These are phyloP conservation scores for Theobroma grandiflorum DNA, from an alignment of 441 rosid species.

Conservation along the genomic window DNA sequence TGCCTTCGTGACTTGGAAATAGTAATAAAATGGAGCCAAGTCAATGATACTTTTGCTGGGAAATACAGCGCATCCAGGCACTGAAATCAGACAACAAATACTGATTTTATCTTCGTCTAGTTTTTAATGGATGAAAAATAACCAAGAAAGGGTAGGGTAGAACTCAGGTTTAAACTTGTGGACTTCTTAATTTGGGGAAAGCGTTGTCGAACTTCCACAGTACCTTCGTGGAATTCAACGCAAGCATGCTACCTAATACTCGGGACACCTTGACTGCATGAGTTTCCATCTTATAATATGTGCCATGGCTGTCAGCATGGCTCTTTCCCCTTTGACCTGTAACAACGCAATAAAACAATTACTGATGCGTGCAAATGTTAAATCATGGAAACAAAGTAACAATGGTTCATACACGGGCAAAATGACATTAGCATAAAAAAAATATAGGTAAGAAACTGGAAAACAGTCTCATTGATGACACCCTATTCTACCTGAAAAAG, in stretches of 20 bases:
- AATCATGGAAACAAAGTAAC: background rate
- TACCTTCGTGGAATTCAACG: background rate
- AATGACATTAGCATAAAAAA: background rate
- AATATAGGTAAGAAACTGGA: background rate
- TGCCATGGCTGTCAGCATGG: background rate
- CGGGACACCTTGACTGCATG: background rate
- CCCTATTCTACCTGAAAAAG: background rate
- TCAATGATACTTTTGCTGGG: background rate
- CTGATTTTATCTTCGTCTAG: background rate
- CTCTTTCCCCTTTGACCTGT: constrained; percentile 21
- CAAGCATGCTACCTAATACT: constrained; percentile 13
- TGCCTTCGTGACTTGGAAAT: background rate
- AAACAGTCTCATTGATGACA: background rate
- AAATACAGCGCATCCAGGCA: background rate
- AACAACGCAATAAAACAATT: constrained; percentile 20
- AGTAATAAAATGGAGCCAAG: background rate
- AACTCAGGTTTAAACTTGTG: background rate
- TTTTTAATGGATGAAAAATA: background rate
- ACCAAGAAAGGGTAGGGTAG: background rate
- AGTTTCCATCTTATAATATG: background rate
- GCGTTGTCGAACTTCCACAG: no score
- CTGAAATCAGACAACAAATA: background rate
- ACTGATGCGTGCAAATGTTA: background rate
- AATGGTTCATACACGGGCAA: background rate
- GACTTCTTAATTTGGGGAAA: background rate